Base-by-base conservation (phyloP, 2,329 filamentous ascomycete genomes). In the Cercospora sp. region DNA sequence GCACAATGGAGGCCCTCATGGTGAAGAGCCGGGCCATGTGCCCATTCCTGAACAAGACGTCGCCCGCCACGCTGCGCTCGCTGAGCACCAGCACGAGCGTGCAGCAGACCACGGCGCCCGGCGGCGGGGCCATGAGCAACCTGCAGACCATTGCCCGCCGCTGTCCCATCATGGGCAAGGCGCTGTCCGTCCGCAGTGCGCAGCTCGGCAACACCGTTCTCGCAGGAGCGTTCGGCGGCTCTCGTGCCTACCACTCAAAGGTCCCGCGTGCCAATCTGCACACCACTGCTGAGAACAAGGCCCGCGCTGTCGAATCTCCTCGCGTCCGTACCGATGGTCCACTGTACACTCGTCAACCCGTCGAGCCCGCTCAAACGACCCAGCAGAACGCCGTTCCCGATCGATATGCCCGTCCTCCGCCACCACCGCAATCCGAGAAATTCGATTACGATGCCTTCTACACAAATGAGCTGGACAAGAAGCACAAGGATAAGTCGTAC, bases 401-500 rank as follows among this genome's bases (percentile, higher is more conserved):
- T 51, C 69, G 71, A 26, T 72, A 75, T 57, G 82, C 81, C 18
- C 81, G 81, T 49, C 82, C 83, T 63, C 83, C 85, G 3, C 77
- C 81, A 51, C 85, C 85, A 37, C 83, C 83, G 12, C 78, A 80
- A 40, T 76, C 81, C 26, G 78, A 80, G 68, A 92, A 89, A 77
- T 99, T 97, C 81, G 87, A 98, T 81, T 99, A 99, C 77, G 89
- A 97, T 76, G 87, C 81, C 58, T 99, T 97, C 82, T 99, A 98
- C 83, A 83, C 90, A 72, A 84, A 84, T 70, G 94, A 99, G 81
- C 83, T 99, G 74, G 93, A 97, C 76, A 98, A 97, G 88, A 99
- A 99, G 85, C 95, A 97, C 87, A 94, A 97, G 86, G 95, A 99
- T 86, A 98, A 97, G 85, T 97, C 94, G 63, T 99, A 99, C 85